Evolutionary conservation across 2,329 filamentous ascomycete species (phyloP).

Genomic region (Aspergillus luchuensis): DNA sequence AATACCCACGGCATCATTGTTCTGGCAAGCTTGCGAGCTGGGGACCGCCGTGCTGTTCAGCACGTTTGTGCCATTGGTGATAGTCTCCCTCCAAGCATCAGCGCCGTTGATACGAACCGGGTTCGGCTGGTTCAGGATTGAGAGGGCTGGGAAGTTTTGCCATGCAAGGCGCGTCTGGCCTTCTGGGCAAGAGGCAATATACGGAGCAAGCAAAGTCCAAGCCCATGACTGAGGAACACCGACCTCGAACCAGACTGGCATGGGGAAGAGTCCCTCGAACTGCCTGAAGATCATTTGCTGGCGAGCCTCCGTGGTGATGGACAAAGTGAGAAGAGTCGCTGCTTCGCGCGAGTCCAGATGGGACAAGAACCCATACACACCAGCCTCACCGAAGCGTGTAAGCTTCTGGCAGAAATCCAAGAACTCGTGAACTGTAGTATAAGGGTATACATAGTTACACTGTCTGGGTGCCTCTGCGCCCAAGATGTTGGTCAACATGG

Average conservation of each 20-base stretch:
- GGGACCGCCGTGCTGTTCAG: conserved; percentile 42
- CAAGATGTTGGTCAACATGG: conserved; percentile 75
- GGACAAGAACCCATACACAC: conserved; percentile 77
- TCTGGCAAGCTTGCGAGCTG: conserved; percentile 57
- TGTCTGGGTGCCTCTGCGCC: conserved; percentile 69
- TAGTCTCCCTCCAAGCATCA: conserved; percentile 64
- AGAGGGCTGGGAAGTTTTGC: conserved; percentile 79
- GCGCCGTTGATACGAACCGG: conserved; percentile 67
- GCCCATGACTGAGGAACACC: conserved; percentile 82
- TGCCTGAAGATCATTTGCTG: conserved; percentile 86
- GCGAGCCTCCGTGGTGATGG: conserved; percentile 75
- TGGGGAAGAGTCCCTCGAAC: conserved; percentile 75
- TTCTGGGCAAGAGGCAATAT: conserved; percentile 73
- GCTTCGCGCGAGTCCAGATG: conserved; percentile 77
- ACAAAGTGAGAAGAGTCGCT: conserved; percentile 71
- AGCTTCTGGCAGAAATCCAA: conserved; percentile 84
- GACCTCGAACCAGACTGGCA: conserved; percentile 79
- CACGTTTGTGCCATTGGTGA: conserved; percentile 38
- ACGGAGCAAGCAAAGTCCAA: conserved; percentile 79
- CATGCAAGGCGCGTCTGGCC: conserved; percentile 75
- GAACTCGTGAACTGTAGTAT: conserved; percentile 71
- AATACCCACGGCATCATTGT: conserved; percentile 50
- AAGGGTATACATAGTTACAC: conserved; percentile 82
- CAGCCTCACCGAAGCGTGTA: conserved; percentile 77
- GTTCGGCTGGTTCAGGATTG: conserved; percentile 76